These are phyloP conservation scores for Macaranga tanarius DNA, from an alignment of 441 rosid genomes.

Conservation along the genomic window DNA sequence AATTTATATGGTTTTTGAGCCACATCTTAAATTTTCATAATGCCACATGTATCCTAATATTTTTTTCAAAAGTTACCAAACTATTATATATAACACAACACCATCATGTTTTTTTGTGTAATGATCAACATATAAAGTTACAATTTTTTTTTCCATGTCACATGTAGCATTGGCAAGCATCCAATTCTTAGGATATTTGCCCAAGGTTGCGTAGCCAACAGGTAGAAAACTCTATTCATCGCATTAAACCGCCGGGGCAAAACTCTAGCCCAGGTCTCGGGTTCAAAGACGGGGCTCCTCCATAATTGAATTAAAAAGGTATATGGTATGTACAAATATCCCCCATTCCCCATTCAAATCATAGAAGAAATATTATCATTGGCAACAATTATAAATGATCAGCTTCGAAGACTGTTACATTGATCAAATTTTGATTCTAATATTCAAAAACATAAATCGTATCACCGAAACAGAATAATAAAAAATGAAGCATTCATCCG, in stretches of 20 bases:
- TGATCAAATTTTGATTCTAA: not conserved
- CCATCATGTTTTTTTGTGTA: not conserved
- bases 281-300: too few relatives aligned
- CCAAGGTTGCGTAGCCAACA: too few relatives aligned
- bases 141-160: not conserved
- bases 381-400: too few relatives aligned
- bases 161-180: not conserved
- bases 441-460: not conserved
- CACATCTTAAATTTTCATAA: not conserved
- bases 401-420: too few relatives aligned
- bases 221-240: too few relatives aligned
- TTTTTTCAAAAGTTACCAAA: constrained; percentile 3
- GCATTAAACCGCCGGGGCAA: too few relatives aligned
- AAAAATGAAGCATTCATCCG: not conserved
- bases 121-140: not conserved
- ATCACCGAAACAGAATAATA: not conserved
- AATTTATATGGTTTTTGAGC: too few relatives aligned
- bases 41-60: not conserved
- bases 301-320: too few relatives aligned
- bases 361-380: too few relatives aligned
- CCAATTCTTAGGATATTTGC: not conserved
- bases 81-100: not conserved
- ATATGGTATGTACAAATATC: not conserved
- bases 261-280: too few relatives aligned
- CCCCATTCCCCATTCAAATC: not conserved